A percentile compares a stretch with the other conserved stretches of the same genome.
Evolutionary conservation across 306 rosid species (phyloP).

Genomic region (Chamaecrista fasciculata): DNA sequence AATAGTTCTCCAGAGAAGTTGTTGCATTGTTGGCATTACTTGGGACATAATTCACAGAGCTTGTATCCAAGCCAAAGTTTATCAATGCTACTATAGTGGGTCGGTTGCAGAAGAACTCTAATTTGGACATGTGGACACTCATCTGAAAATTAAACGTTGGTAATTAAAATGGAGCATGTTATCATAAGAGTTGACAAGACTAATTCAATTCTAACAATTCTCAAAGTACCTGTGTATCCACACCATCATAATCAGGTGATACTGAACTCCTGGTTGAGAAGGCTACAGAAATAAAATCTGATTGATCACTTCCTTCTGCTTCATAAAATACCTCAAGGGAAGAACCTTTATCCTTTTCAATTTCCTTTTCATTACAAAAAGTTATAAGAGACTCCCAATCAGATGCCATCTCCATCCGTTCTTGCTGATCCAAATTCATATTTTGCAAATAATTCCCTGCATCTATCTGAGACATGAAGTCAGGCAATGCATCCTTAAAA

Average conservation of each 20-base stretch:
- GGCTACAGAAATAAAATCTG: background rate
- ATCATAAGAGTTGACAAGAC: constrained; percentile 12
- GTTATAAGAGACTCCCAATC: constrained; percentile 53
- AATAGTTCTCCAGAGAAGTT: constrained; percentile 32
- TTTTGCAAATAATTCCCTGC: constrained; percentile 43
- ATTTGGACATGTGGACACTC: background rate
- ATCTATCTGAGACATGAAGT: constrained; percentile 62
- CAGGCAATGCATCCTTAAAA: constrained; percentile 82
- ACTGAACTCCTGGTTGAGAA: background rate
- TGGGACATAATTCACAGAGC: background rate
- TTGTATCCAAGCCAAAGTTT: background rate
- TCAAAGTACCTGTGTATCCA: constrained; percentile 77
- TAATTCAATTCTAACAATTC: constrained; percentile 25
- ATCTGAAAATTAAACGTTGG: constrained; percentile 40
- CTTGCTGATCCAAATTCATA: constrained; percentile 44
- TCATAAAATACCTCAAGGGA: constrained; percentile 65
- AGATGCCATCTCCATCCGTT: constrained; percentile 36
- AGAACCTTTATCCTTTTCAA: constrained; percentile 43
- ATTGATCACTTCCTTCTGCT: constrained; percentile 59
- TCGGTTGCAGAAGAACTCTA: background rate
- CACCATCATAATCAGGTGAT: constrained; percentile 75
- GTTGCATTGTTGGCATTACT: background rate
- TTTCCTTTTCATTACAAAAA: constrained; percentile 53
- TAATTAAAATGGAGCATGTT: constrained; percentile 23
- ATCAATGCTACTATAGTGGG: background rate